phyloP scores from a whole-genome alignment of 225 moss, liverwort and hornwort genomes.

The Polytrichum formosum region DNA sequence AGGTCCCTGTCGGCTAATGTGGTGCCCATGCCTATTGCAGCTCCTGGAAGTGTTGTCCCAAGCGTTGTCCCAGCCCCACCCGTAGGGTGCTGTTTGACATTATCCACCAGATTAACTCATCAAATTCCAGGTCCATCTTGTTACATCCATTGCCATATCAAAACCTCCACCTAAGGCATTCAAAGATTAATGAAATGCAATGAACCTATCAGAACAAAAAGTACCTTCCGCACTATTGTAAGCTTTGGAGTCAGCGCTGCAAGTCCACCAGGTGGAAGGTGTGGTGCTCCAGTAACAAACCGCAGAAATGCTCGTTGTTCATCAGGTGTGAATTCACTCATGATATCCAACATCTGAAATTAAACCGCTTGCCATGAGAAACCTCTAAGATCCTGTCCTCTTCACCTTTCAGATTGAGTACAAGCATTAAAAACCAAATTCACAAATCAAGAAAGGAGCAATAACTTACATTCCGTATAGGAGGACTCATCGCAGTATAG shows the following conservation, averaged over 20 bases:
- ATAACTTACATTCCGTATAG: constrained; percentile 83
- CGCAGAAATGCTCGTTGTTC: constrained; percentile 94
- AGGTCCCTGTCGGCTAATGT: constrained; percentile 92
- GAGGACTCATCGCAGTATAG: constrained; percentile 90
- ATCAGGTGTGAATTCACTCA: constrained; percentile 88
- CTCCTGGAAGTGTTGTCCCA: constrained; percentile 86
- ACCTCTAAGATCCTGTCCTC: not conserved
- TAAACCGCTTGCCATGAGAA: too few species aligned
- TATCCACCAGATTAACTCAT: too few species aligned
- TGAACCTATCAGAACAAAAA: not conserved
- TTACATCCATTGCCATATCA: too few species aligned
- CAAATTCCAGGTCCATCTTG: too few species aligned
- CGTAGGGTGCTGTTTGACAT: constrained; percentile 80
- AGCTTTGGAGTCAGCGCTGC: constrained; percentile 91
- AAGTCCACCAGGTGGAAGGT: constrained; percentile 92
- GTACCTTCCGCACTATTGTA: constrained; percentile 96
- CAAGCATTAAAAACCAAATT: not conserved
- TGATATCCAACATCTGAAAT: constrained; percentile 82
- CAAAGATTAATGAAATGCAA: too few species aligned
- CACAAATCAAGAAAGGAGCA: not conserved
- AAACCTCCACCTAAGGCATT: too few species aligned
- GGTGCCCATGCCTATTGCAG: constrained; percentile 77
- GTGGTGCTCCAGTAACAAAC: constrained; percentile 95
- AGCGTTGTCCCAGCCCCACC: constrained; percentile 65
- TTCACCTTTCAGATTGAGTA: not conserved